Evolutionary conservation across 305 asterid species (phyloP).

Genomic region (Fraxinus velutina): DNA sequence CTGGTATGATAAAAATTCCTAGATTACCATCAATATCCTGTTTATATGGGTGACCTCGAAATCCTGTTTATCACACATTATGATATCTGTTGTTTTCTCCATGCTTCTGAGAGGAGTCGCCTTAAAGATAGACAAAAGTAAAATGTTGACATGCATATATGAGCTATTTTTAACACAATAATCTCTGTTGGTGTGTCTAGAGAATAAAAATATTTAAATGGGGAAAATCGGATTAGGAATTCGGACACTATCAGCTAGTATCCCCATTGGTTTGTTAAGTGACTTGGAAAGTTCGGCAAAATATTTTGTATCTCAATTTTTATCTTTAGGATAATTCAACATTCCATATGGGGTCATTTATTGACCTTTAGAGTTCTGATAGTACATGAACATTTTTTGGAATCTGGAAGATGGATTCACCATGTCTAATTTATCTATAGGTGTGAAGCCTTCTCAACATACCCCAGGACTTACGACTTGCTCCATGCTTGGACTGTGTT

Average conservation of each 20-base stretch:
- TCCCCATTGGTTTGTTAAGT: not conserved
- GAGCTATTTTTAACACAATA: not conserved
- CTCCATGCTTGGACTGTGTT: constrained; percentile 79
- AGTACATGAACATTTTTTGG: not conserved
- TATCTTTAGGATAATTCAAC: not conserved
- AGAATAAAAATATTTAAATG: not conserved
- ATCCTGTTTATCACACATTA: not conserved
- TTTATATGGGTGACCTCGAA: not conserved
- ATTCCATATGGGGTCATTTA: not conserved
- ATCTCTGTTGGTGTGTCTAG: not conserved
- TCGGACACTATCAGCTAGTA: not conserved
- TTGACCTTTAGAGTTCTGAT: not conserved
- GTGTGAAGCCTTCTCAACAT: constrained; percentile 87
- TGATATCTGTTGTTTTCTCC: not conserved
- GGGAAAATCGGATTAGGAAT: not conserved
- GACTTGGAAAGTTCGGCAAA: not conserved
- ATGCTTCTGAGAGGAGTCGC: not conserved
- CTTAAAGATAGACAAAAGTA: not conserved
- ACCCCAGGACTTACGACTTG: constrained; percentile 79
- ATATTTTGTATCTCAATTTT: not conserved
- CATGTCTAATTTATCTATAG: constrained; percentile 32
- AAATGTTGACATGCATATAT: not conserved
- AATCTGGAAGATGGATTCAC: not conserved
- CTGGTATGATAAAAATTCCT: constrained; percentile 47
- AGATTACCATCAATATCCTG: not conserved